Evolutionary conservation across 352 stramenopile genomes (phyloP).

Genomic region (Globisporangium nagaii): DNA sequence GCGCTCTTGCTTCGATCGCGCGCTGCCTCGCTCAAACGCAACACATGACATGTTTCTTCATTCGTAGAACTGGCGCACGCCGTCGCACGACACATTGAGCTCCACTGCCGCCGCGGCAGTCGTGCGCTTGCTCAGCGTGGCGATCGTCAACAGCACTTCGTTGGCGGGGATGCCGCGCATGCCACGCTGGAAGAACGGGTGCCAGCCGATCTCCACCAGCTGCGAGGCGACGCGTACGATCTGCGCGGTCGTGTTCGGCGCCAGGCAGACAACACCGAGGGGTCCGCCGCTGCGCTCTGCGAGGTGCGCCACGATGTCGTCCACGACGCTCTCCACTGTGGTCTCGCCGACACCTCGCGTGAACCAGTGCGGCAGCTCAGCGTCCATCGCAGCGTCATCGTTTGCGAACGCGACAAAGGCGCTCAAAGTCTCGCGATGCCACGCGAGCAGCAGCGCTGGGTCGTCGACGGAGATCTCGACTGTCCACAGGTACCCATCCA

Average conservation of each 20-base stretch:
- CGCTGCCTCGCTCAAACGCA: too few relatives aligned
- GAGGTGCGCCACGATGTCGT: neutral
- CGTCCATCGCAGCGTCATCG: neutral
- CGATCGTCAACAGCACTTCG: neutral
- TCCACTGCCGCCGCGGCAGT: neutral
- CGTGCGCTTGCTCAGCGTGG: neutral
- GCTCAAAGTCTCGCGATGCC: neutral
- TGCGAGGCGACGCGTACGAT: neutral
- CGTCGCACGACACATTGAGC: neutral
- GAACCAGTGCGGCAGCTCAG: neutral
- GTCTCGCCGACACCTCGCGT: neutral
- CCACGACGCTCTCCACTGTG: neutral
- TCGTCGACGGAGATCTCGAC: neutral
- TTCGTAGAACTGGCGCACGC: conserved; percentile 1
- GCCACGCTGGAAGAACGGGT: neutral
- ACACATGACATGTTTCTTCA: too few relatives aligned
- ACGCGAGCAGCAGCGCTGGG: neutral
- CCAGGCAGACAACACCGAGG: neutral
- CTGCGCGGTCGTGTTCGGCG: neutral
- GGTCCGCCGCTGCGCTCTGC: neutral
- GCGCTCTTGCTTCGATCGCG: neutral
- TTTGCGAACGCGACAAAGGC: neutral
- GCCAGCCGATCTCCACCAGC: neutral
- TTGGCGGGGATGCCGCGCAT: neutral
- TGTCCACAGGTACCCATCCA: neutral